Conservation (phyloP, 179 eudicot genomes). For the Beta macrorhiza region DNA sequence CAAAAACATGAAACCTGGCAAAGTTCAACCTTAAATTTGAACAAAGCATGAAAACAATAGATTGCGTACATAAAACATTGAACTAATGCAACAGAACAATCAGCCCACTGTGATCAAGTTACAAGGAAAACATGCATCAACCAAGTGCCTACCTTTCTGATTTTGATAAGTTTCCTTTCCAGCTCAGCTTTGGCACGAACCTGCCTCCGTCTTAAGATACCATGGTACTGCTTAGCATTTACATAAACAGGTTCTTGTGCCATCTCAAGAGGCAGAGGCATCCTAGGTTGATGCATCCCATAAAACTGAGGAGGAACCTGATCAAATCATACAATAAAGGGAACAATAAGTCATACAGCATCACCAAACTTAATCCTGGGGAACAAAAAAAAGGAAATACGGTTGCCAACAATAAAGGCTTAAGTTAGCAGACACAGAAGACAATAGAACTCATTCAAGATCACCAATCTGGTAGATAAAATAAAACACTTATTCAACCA, state of each 20-base stretch:
- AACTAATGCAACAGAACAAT: background rate
- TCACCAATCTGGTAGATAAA: too few relatives aligned
- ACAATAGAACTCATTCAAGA: background rate
- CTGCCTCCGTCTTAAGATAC: conserved; percentile 66
- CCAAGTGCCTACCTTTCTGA: conserved; percentile 47
- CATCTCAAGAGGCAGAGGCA: conserved; percentile 75
- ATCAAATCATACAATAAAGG: background rate
- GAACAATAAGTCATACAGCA: background rate
- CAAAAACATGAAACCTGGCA: background rate
- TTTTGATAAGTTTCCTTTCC: conserved; percentile 68
- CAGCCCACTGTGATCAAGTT: background rate
- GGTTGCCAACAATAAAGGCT: background rate
- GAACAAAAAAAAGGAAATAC: background rate
- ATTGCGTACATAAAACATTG: background rate
- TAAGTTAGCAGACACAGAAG: background rate
- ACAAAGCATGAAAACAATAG: background rate
- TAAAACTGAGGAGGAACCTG: conserved; percentile 61
- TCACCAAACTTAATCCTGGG: background rate
- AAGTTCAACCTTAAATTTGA: background rate
- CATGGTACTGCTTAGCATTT: conserved; percentile 77
- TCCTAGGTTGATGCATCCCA: conserved; percentile 66
- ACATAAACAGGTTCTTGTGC: conserved; percentile 77
- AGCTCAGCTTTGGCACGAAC: conserved; percentile 81
- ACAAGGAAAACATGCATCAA: background rate
- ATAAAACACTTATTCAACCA: too few relatives aligned